Conservation (phyloP, 2,329 filamentous ascomycete genomes). For the Verticillium albo-atrum region DNA sequence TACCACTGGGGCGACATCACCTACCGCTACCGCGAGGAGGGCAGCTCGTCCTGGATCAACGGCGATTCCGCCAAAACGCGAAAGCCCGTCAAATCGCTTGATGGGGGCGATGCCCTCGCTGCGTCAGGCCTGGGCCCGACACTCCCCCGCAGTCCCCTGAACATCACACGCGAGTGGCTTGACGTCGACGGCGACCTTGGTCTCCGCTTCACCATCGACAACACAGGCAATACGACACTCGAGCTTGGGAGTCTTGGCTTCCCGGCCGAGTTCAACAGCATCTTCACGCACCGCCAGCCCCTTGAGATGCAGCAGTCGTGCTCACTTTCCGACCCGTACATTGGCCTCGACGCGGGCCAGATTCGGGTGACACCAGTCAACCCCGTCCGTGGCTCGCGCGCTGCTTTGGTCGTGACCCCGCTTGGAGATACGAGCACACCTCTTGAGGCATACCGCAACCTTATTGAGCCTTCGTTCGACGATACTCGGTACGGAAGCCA, state of each 20-base stretch:
- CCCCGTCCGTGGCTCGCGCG: constrained; percentile 36
- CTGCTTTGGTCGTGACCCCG: constrained; percentile 50
- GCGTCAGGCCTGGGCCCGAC: constrained; percentile 36
- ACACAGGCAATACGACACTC: constrained; percentile 31
- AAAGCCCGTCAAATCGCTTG: constrained; percentile 24
- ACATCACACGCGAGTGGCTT: constrained; percentile 48
- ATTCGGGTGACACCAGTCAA: constrained; percentile 47
- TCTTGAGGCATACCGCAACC: constrained; percentile 51
- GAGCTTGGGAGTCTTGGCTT: constrained; percentile 55
- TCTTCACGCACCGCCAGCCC: constrained; percentile 48
- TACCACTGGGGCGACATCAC: constrained; percentile 58
- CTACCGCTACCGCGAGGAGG: constrained; percentile 43
- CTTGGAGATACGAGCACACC: constrained; percentile 36
- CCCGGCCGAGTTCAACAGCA: constrained; percentile 58
- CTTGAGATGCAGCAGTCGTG: constrained; percentile 45
- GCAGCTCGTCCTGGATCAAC: constrained; percentile 34
- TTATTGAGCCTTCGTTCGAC: constrained; percentile 37
- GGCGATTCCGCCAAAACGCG: constrained; percentile 41
- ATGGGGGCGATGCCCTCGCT: constrained; percentile 24
- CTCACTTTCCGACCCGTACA: constrained; percentile 51
- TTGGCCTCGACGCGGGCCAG: constrained; percentile 55
- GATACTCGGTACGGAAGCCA: constrained; percentile 44
- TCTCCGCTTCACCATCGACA: constrained; percentile 46
- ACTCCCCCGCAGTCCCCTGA: constrained; percentile 32
- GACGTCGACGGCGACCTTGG: constrained; percentile 42